phyloP scores from a whole-genome alignment of 2,329 filamentous ascomycete genomes.

The Aspergillus neoniger region DNA sequence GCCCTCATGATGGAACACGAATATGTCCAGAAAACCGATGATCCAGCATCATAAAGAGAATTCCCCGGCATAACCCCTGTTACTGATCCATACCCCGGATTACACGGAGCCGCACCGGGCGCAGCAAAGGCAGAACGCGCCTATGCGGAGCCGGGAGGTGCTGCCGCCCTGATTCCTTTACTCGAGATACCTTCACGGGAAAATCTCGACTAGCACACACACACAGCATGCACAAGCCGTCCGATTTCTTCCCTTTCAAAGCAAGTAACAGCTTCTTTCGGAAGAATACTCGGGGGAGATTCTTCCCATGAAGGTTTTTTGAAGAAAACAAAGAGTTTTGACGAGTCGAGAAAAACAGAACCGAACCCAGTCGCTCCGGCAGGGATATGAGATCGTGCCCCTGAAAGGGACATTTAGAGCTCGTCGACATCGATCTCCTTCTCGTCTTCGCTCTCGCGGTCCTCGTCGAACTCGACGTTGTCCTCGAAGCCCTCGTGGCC shows the following conservation, averaged over 20 bases:
- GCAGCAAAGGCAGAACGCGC: slow-evolving; percentile 12
- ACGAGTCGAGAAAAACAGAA: slow-evolving; percentile 20
- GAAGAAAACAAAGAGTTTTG: slow-evolving; percentile 10
- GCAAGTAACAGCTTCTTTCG: slow-evolving; percentile 6
- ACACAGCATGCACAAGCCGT: slow-evolving; percentile 6
- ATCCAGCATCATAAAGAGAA: slow-evolving; percentile 16
- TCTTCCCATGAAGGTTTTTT: slow-evolving; percentile 7
- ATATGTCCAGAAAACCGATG: slow-evolving; percentile 8
- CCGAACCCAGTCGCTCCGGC: slow-evolving; percentile 27
- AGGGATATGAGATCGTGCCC: slow-evolving; percentile 31
- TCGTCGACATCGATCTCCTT: slow-evolving; percentile 95
- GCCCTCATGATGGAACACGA: slow-evolving; percentile 22
- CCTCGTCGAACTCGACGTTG: slow-evolving; percentile 99
- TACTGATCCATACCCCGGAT: slow-evolving; percentile 34
- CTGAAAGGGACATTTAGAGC: slow-evolving; percentile 62
- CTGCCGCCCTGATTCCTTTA: slow-evolving; percentile 16
- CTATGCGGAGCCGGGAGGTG: slow-evolving; percentile 16
- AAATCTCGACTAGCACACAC: slow-evolving; percentile 3
- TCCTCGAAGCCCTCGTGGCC: slow-evolving; percentile 91
- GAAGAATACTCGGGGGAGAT: neutral
- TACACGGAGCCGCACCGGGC: slow-evolving; percentile 20
- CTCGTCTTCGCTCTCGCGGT: slow-evolving; percentile 67
- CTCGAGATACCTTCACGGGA: slow-evolving; percentile 11
- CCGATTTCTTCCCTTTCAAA: slow-evolving; percentile 1
- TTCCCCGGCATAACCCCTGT: slow-evolving; percentile 16